These are phyloP conservation scores for Phoma herbarum DNA, from an alignment of 2,329 filamentous ascomycete species.

Conservation along the genomic window DNA sequence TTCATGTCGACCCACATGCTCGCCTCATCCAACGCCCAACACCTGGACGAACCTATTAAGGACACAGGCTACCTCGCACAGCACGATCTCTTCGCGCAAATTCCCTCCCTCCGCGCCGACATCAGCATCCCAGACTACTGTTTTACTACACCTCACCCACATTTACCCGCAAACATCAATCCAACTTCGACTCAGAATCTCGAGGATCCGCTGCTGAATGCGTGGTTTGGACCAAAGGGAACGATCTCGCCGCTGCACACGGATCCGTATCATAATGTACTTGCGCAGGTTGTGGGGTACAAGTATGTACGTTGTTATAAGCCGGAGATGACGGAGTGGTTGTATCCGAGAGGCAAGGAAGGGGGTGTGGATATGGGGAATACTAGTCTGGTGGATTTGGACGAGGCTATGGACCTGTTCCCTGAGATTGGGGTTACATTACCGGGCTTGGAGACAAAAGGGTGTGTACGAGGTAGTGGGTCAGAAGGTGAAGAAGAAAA, in stretches of 20 bases:
- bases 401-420: conserved; percentile 66
- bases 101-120: conserved; percentile 78
- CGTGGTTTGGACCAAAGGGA: conserved; percentile 88
- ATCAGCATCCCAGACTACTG: conserved; percentile 85
- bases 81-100: conserved; percentile 84
- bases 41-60: background rate
- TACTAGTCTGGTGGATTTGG: conserved; percentile 82
- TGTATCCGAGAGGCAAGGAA: conserved; percentile 71
- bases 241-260: conserved; percentile 95
- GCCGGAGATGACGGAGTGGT: conserved; percentile 64
- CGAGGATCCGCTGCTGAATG: conserved; percentile 76
- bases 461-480: conserved; percentile 22
- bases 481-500: background rate
- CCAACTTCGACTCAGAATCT: conserved; percentile 34
- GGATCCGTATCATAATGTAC: conserved; percentile 91
- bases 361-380: conserved; percentile 90
- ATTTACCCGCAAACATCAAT: conserved; percentile 29
- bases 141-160: conserved; percentile 67
- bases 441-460: conserved; percentile 22
- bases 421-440: conserved; percentile 31
- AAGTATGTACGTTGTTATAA: conserved; percentile 94
- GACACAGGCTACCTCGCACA: conserved; percentile 87
- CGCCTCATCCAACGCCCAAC: background rate
- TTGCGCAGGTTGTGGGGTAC: conserved; percentile 85
- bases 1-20: conserved; percentile 73